Conservation (phyloP, 2,329 filamentous ascomycete species). For the Colletotrichum magnum region DNA sequence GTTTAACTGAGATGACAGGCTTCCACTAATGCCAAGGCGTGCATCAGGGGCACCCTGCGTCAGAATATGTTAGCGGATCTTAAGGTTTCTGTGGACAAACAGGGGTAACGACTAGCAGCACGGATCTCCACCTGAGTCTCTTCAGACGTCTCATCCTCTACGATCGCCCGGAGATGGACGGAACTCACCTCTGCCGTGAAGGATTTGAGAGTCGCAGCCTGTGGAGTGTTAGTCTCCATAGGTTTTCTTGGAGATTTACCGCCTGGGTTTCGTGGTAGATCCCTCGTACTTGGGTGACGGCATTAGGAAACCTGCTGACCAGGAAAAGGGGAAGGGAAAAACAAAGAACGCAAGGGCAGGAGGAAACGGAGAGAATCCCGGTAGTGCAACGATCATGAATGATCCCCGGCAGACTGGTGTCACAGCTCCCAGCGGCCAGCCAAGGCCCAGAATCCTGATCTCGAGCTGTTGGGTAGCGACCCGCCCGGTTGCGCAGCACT, state of each 20-base stretch:
- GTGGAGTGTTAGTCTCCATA: neutral
- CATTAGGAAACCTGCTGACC: neutral
- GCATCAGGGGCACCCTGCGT: slow-evolving; percentile 35
- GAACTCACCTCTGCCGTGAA: slow-evolving; percentile 20
- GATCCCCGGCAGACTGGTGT: neutral
- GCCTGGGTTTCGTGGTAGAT: slow-evolving; percentile 7
- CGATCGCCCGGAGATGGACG: slow-evolving; percentile 37
- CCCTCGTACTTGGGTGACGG: slow-evolving; percentile 7
- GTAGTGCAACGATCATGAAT: slow-evolving; percentile 20
- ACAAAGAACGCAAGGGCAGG: neutral
- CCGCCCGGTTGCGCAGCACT: neutral
- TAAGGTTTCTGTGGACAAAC: neutral
- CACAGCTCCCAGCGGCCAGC: neutral
- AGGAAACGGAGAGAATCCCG: neutral
- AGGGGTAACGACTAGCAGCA: slow-evolving; percentile 3
- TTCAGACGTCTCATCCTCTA: slow-evolving; percentile 35
- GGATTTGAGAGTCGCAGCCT: neutral
- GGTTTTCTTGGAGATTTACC: neutral
- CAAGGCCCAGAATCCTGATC: neutral
- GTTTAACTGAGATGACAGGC: neutral
- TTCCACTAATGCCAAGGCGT: slow-evolving; percentile 25
- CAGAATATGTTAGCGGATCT: slow-evolving; percentile 20
- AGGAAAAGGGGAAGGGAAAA: neutral
- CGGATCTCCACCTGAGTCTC: slow-evolving; percentile 11
- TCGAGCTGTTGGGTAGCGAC: slow-evolving; percentile 1